A percentile compares a stretch with the other conserved stretches of the same genome.
Evolutionary conservation across 2,329 filamentous ascomycete species (phyloP).

Genomic region (Delphinella strobiligena): DNA sequence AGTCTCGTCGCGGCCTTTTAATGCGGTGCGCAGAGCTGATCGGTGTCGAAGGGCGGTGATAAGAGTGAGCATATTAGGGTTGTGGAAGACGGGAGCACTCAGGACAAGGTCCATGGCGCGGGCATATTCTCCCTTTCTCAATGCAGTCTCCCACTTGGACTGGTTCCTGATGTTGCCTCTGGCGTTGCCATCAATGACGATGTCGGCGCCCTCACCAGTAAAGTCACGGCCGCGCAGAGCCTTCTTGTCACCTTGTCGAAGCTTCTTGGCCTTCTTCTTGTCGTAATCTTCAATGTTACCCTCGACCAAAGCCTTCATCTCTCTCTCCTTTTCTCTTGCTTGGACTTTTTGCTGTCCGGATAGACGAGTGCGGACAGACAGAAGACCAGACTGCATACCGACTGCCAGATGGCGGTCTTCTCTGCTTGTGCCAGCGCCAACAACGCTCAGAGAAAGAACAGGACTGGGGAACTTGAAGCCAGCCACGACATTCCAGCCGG

Average conservation of each 20-base stretch:
- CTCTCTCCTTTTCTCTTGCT: constrained; percentile 65
- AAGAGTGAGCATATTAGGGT: constrained; percentile 52
- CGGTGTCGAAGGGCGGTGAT: constrained; percentile 79
- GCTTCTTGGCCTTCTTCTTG: constrained; percentile 50
- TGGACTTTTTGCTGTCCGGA: constrained; percentile 69
- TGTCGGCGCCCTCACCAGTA: constrained; percentile 72
- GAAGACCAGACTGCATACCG: constrained; percentile 85
- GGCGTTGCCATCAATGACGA: constrained; percentile 71
- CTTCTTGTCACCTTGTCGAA: constrained; percentile 49
- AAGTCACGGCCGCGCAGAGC: constrained; percentile 59
- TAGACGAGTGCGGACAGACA: constrained; percentile 80
- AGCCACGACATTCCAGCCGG: constrained; percentile 90
- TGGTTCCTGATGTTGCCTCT: constrained; percentile 52
- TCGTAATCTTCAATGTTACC: constrained; percentile 70
- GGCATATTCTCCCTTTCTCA: constrained; percentile 67
- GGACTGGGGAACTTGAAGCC: constrained; percentile 88
- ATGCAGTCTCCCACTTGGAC: constrained; percentile 65
- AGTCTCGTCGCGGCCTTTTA: constrained; percentile 69
- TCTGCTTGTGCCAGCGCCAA: constrained; percentile 52
- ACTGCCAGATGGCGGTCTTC: constrained; percentile 91
- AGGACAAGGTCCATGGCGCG: constrained; percentile 72
- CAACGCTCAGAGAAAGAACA: constrained; percentile 70
- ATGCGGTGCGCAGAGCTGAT: constrained; percentile 67
- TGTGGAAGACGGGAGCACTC: constrained; percentile 18
- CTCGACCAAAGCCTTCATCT: constrained; percentile 70